A percentile compares a stretch with the other conserved stretches of the same genome.
phyloP scores from a whole-genome alignment of 768 basidiomycete species.

The Botryobasidium botryosum region DNA sequence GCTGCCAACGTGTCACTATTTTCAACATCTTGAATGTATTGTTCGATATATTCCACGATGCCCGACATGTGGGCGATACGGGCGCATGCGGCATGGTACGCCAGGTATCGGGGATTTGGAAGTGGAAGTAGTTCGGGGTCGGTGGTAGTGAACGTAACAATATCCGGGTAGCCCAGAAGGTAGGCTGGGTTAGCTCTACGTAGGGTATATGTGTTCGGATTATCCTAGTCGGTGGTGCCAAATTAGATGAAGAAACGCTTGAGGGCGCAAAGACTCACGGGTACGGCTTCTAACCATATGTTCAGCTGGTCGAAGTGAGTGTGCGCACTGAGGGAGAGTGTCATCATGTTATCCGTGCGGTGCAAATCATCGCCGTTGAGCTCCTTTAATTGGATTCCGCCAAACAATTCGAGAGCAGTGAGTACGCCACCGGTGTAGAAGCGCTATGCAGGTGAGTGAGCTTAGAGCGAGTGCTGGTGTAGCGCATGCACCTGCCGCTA shows the following conservation, averaged over 20 bases:
- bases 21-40: constrained; percentile 15
- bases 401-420: constrained; percentile 14
- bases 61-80: constrained; percentile 26
- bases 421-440: constrained; percentile 11
- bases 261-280: no score
- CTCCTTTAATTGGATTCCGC: constrained; percentile 11
- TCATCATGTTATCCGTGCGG: constrained; percentile 13
- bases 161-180: not conserved
- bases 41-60: constrained; percentile 22
- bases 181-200: no score
- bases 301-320: constrained; percentile 1
- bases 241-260: no score
- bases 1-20: constrained; percentile 12
- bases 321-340: not conserved
- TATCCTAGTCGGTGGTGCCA: no score
- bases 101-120: constrained; percentile 21
- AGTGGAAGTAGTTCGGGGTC: constrained; percentile 18
- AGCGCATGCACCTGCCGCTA: no score
- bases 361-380: constrained; percentile 18
- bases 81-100: constrained; percentile 27
- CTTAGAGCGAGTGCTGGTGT: no score
- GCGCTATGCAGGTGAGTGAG: no score
- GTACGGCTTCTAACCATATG: constrained; percentile 7
- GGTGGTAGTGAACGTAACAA: constrained; percentile 19
- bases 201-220: no score